Evolutionary conservation across 176 grass and related monocot species (phyloP).

Genomic region (Olyra latifolia): DNA sequence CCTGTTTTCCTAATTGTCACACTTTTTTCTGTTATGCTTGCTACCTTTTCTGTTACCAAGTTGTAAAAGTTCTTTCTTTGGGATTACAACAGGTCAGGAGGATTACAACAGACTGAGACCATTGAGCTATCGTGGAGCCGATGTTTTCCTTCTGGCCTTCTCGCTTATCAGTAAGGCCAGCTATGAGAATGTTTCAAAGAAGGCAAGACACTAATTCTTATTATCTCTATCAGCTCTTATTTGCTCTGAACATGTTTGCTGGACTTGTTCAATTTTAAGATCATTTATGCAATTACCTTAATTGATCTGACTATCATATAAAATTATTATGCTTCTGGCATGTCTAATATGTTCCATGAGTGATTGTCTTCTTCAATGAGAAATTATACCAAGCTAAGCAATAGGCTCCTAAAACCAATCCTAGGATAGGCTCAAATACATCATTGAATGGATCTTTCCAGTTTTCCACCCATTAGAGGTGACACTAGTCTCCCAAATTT

Average conservation of each 20-base stretch:
- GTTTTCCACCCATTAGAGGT: not conserved
- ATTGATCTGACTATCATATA: not conserved
- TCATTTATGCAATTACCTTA: not conserved
- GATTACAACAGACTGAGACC: constrained; percentile 84
- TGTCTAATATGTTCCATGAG: not conserved
- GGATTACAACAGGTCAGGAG: constrained; percentile 63
- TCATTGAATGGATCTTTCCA: not conserved
- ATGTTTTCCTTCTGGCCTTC: constrained; percentile 81
- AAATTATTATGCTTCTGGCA: constrained; percentile 5
- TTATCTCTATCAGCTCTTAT: constrained; percentile 14
- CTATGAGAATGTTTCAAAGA: constrained; percentile 81
- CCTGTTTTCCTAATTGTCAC: constrained; percentile 14
- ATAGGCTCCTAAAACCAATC: not conserved
- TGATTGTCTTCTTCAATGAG: not conserved
- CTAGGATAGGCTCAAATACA: not conserved
- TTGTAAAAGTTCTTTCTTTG: not conserved
- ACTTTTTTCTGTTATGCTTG: not conserved
- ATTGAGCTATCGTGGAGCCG: constrained; percentile 76
- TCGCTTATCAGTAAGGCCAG: constrained; percentile 83
- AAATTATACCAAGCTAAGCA: not conserved
- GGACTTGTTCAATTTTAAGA: constrained; percentile 1
- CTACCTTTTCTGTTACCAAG: not conserved
- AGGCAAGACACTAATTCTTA: constrained; percentile 45
- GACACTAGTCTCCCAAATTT: not conserved
- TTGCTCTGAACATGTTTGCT: not conserved